A percentile compares a stretch with the other conserved stretches of the same genome.
Evolutionary conservation across 352 stramenopile species (phyloP).

Genomic region (Elongisporangium undulatum): DNA sequence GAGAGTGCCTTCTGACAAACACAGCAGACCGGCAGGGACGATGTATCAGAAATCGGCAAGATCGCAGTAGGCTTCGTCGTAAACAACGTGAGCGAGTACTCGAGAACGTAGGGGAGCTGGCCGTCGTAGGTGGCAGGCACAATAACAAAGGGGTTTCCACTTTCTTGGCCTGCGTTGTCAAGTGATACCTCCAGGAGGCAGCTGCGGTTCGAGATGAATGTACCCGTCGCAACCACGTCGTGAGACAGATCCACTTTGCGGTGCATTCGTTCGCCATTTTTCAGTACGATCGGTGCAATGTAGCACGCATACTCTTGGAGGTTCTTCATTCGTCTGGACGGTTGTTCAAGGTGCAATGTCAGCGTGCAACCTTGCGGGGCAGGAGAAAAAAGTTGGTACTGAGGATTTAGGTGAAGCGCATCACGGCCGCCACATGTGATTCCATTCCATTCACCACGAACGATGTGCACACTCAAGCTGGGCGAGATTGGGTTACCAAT

Average conservation of each 20-base stretch:
- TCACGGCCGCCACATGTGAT: conserved; percentile 74
- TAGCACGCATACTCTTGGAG: conserved; percentile 71
- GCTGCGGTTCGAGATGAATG: conserved; percentile 84
- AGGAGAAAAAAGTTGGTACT: conserved; percentile 77
- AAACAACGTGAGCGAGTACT: conserved; percentile 54
- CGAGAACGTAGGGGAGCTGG: conserved; percentile 39
- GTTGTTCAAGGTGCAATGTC: conserved; percentile 65
- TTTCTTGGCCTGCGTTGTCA: conserved; percentile 17
- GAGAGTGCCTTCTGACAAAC: conserved; percentile 59
- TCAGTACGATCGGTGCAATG: conserved; percentile 75
- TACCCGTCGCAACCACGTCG: conserved; percentile 74
- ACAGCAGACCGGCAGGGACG: conserved; percentile 56
- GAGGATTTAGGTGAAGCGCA: conserved; percentile 83
- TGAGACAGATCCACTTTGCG: conserved; percentile 81
- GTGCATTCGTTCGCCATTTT: conserved; percentile 53
- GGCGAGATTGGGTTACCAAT: conserved; percentile 50
- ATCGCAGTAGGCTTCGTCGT: conserved; percentile 57
- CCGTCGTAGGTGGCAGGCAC: conserved; percentile 72
- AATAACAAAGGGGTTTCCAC: conserved; percentile 51
- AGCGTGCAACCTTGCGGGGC: conserved; percentile 45
- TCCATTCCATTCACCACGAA: conserved; percentile 76
- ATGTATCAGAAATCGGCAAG: conserved; percentile 54
- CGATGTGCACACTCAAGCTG: conserved; percentile 67
- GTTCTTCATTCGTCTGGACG: conserved; percentile 70
- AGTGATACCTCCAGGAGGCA: conserved; percentile 56